Evolutionary conservation across 441 rosid species (phyloP).

Genomic region (Populus hybrid): DNA sequence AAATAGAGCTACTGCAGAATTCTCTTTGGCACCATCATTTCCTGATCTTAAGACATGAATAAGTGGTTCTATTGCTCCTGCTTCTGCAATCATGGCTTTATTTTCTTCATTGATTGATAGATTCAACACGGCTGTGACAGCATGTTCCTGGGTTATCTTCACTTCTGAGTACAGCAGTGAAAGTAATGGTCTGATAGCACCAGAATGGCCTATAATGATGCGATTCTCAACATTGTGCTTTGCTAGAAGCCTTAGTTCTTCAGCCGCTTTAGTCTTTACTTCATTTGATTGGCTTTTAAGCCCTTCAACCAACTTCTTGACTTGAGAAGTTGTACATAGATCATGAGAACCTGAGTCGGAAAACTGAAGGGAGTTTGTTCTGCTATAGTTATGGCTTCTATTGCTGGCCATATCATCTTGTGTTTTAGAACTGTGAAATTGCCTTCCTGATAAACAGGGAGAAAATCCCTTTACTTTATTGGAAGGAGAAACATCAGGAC

Average conservation of each 20-base stretch:
- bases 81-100: slow-evolving; percentile 67
- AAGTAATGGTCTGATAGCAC: slow-evolving; percentile 65
- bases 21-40: slow-evolving; percentile 78
- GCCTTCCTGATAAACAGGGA: slow-evolving; percentile 34
- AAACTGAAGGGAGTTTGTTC: slow-evolving; percentile 25
- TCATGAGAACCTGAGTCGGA: slow-evolving; percentile 41
- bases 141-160: slow-evolving; percentile 76
- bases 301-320: slow-evolving; percentile 58
- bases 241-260: slow-evolving; percentile 74
- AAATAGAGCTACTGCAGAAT: slow-evolving; percentile 81
- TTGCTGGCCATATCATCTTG: slow-evolving; percentile 34
- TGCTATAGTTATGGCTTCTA: slow-evolving; percentile 23
- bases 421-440: slow-evolving; percentile 31
- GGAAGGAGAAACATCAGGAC: slow-evolving; percentile 24
- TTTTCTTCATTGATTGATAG: slow-evolving; percentile 77
- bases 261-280: slow-evolving; percentile 65
- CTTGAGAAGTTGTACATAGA: slow-evolving; percentile 43
- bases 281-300: slow-evolving; percentile 55
- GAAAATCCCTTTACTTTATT: slow-evolving; percentile 35
- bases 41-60: slow-evolving; percentile 73
- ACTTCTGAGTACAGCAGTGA: slow-evolving; percentile 66
- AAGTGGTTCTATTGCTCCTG: slow-evolving; percentile 76
- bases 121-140: slow-evolving; percentile 81
- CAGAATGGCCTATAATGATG: slow-evolving; percentile 51
- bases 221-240: slow-evolving; percentile 71